These are phyloP conservation scores for Trichosporon sp. DNA, from an alignment of 1,284 basidiomycete species.

Conservation along the genomic window DNA sequence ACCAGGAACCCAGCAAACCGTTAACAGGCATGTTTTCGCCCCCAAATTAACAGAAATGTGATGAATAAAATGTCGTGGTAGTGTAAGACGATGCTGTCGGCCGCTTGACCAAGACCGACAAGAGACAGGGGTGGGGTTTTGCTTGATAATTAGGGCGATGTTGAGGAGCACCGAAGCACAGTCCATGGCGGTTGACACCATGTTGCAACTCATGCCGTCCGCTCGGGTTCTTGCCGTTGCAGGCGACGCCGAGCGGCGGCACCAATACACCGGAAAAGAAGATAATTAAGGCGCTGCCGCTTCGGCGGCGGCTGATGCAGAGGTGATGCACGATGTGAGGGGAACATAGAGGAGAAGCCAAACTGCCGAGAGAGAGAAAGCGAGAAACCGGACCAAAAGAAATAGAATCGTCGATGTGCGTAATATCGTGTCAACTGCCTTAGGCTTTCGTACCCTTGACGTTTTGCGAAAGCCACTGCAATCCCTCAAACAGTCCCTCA, in stretches of 20 bases:
- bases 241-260: slow-evolving; percentile 2
- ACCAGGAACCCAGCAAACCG: slow-evolving; percentile 13
- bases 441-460: slow-evolving; percentile 66
- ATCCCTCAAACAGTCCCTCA: slow-evolving; percentile 90
- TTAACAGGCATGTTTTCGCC: slow-evolving; percentile 12
- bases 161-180: background rate
- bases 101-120: slow-evolving; percentile 15
- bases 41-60: slow-evolving; percentile 16
- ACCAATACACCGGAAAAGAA: slow-evolving; percentile 12
- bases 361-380: slow-evolving; percentile 18
- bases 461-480: slow-evolving; percentile 95
- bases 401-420: slow-evolving; percentile 16
- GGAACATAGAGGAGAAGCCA: slow-evolving; percentile 7
- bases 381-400: slow-evolving; percentile 19
- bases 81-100: slow-evolving; percentile 8
- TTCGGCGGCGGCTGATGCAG: slow-evolving; percentile 3
- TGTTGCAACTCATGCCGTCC: background rate
- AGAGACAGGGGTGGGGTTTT: slow-evolving; percentile 8
- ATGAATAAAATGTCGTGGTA: slow-evolving; percentile 14
- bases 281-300: slow-evolving; percentile 18
- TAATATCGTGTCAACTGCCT: slow-evolving; percentile 4
- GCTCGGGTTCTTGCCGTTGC: background rate
- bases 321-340: slow-evolving; percentile 17
- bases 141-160: slow-evolving; percentile 13
- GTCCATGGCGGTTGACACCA: background rate